Evolutionary conservation across 805 yeast species (phyloP), one percentile per base, ranked within the genome.

Genomic region (Suhomyces sp.): DNA sequence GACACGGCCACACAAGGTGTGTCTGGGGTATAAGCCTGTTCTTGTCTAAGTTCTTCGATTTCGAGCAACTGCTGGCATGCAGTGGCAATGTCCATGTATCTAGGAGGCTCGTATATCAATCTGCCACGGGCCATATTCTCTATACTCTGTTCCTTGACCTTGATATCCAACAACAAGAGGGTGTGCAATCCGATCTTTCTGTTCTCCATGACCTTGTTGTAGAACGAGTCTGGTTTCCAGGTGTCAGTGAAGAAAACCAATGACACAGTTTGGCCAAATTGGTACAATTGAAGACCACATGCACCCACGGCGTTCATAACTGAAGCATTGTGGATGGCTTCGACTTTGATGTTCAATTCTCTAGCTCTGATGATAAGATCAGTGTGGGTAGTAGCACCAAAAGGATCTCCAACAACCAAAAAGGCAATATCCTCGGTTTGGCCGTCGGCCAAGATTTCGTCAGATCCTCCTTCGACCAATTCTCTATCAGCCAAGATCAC

Each of bases 291-390:
- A 59, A 94, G 79, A 22, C 99, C 99, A 74, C 97, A 91, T 1
- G 97, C 96, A 17, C 99, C 99, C 24, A 93, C 96, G 0, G 98
- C 99, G 67, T 93, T 93, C 97, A 94, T 91, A 10, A 93, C 94
- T 15, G 97, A 88, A 1, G 99, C 99, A 69, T 93, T 93, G 73
- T 93, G 99, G 55, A 93, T 83, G 40, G 88, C 81, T 65, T 89
- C 96, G 44, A 88, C 89, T 48, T 80, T 74, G 65, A 94, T 90
- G 2, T 83, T 83, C 55, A 85, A 77, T 69, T 88, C 97, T 60
- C 96, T 82, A 44, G 99, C 98, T 64, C 99, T 79, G 55, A 93
- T 81, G 42, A 92, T 90, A 57, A 93, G 78, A 73, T 94, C 99
- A 0, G 97, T 90, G 72, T 93, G 99, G 0, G 99, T 93, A 4